Evolutionary conservation across 495 filamentous ascomycete genomes (phyloP), one percentile per base, ranked within the genome.

Genomic region (Penicillium riverlandense): DNA sequence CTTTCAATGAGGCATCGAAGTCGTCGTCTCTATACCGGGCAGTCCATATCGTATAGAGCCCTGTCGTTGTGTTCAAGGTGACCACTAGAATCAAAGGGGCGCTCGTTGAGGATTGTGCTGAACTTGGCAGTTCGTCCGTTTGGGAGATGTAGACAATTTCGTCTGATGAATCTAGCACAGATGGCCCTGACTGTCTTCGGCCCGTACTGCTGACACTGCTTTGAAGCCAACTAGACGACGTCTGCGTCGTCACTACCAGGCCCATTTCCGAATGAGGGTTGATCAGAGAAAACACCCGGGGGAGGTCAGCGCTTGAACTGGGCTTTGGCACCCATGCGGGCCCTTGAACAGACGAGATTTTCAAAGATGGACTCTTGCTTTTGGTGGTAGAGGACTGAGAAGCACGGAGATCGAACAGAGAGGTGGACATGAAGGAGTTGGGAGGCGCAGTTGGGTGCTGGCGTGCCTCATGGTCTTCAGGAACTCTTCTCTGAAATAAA

Each of bases 181-280:
- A 72, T 45, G 75, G 63, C 38, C 68, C 63, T 11, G 62, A 67
- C 7, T 49, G 58, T 38, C 54, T 49, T 40, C 35, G 40, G 37
- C 43, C 65, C 36, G 51, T 48, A 34, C 46, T 65, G 37, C 32
- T 53, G 29, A 55, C 42, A 43, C 54, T 63, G 35, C 54, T 54
- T 16, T 65, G 55, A 22, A 67, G 34, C 50, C 53, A 57, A 67
- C 52, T 22, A 22, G 22, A 53, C 14, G 55, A 62, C 44, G 51
- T 45, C 43, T 74, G 54, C 16, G 67, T 65, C 12, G 82, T 79
- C 11, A 96, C 83, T 32, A 96, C 82, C 35, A 90, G 57, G 1
- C 91, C 92, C 61, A 95, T 75, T 53, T 96, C 89, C 2, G 88
- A 72, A 45, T 96, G 68, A 29, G 92, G 92, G 58, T 96, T 85